phyloP scores from a whole-genome alignment of 2,329 filamentous ascomycete species.

The Blastomyces emzantsi region DNA sequence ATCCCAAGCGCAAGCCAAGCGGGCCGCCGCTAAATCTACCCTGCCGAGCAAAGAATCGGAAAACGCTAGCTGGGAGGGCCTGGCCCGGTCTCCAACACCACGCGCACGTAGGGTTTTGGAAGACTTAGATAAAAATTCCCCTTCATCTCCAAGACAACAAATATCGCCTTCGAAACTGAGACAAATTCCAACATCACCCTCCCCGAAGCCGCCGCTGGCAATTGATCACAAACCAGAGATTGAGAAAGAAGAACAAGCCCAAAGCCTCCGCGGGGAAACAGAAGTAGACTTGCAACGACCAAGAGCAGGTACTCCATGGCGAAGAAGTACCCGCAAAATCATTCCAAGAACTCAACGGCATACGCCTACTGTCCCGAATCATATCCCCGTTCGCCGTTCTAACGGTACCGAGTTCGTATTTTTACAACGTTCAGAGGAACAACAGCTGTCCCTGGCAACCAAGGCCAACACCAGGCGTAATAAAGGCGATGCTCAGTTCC shows the following conservation, averaged over 20 bases:
- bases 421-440: slow-evolving; percentile 33
- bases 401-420: slow-evolving; percentile 41
- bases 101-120: slow-evolving; percentile 29
- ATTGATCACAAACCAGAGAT: slow-evolving; percentile 15
- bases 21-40: slow-evolving; percentile 27
- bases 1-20: slow-evolving; percentile 34
- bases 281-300: slow-evolving; percentile 15
- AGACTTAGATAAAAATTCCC: slow-evolving; percentile 32
- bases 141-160: slow-evolving; percentile 28
- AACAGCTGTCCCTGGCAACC: slow-evolving; percentile 35
- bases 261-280: slow-evolving; percentile 14
- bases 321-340: slow-evolving; percentile 31
- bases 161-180: slow-evolving; percentile 25
- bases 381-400: slow-evolving; percentile 36
- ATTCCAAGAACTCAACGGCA: slow-evolving; percentile 21
- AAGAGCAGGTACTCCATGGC: slow-evolving; percentile 23
- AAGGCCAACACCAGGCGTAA: slow-evolving; percentile 38
- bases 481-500: slow-evolving; percentile 30
- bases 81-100: slow-evolving; percentile 15
- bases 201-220: slow-evolving; percentile 12
- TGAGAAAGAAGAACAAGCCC: slow-evolving; percentile 13
- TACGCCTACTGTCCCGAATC: slow-evolving; percentile 27
- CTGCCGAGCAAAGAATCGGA: slow-evolving; percentile 18
- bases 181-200: slow-evolving; percentile 13
- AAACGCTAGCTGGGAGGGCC: background rate